Conservation (phyloP, 176 grass and related monocot species). For the Microstegium vimineum region DNA sequence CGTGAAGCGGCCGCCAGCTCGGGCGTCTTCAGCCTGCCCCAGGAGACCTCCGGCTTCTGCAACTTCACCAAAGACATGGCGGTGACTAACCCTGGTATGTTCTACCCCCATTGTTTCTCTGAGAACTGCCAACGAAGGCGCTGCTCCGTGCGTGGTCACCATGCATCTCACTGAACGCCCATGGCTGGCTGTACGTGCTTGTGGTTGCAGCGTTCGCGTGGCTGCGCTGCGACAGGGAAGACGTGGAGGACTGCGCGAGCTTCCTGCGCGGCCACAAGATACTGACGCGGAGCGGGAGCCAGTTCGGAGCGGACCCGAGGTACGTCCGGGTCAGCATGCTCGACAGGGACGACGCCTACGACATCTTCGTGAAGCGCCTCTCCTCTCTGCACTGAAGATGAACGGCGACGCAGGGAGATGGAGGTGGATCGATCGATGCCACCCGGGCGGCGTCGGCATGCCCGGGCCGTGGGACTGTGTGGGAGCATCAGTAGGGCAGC, state of each 20-base stretch:
- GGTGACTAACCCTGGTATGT: conserved; percentile 40
- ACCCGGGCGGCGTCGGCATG: not conserved
- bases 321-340: conserved; percentile 70
- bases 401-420: not conserved
- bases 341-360: conserved; percentile 62
- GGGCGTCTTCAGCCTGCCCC: conserved; percentile 46
- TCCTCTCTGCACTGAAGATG: not conserved
- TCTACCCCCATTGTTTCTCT: not conserved
- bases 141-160: not conserved
- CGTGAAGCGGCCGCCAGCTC: conserved; percentile 40
- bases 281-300: conserved; percentile 47
- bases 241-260: conserved; percentile 39
- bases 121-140: not conserved
- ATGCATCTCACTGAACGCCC: not conserved
- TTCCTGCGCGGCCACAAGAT: conserved; percentile 52
- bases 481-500: conserved; percentile 6
- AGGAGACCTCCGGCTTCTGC: conserved; percentile 36
- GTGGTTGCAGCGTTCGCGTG: conserved; percentile 58
- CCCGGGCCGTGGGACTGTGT: not conserved
- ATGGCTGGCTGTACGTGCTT: not conserved
- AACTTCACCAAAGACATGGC: conserved; percentile 41
- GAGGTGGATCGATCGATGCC: not conserved
- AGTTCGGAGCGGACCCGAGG: conserved; percentile 42
- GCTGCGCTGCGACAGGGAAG: conserved; percentile 56
- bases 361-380: conserved; percentile 54